Evolutionary conservation across 306 rosid genomes (phyloP), one percentile per base, ranked within the genome.

Genomic region (Pterocarpus macrocarpus): DNA sequence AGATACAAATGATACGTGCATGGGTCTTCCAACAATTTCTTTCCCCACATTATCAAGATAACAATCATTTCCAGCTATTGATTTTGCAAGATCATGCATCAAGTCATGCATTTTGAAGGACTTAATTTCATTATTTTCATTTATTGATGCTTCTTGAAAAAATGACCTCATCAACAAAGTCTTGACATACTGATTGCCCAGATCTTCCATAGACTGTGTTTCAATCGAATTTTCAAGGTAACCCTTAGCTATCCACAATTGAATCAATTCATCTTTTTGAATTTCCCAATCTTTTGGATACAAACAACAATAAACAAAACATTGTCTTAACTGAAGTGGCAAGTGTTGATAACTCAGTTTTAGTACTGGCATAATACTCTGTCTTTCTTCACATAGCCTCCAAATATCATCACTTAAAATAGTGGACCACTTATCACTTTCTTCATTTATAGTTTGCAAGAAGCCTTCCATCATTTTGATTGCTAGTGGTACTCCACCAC

Each of bases 1-100:
- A 2, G 41, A 38, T 38, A 38, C 3, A 43, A 45, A 47, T 22
- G 74, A 45, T 2, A 69, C 11, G n/a, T 69, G 74, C 59, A 69
- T 69, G 39, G 74, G 41, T 45, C 28, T 69, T 69, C 53, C 58
- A 47, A 47, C 17, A 5, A 6, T 43, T 30, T 2, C 9, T 69
- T 47, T 12, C 1, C 17, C 58, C 39, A 45, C 41, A 30, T 2
- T 3, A 11, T 45, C 58, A 41, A 69, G 2, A 41, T 12, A 69
- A 15, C 52, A 52, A 35, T 71, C 64, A 52, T 53, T 71, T 33
- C 77, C 49, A 33, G 64, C 77, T 3, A 53, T 35, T 35, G 5
- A 36, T n/a, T 1, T 4, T 53, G 77, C 77, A 52, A 71, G 77
- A 71, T 71, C 77, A 71, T 53, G 77, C 47, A 71, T 71, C 14